A percentile compares a stretch with the other conserved stretches of the same genome.
These are phyloP conservation scores for Nemania sp. DNA, from an alignment of 2,329 filamentous ascomycete species.

Conservation along the genomic window DNA sequence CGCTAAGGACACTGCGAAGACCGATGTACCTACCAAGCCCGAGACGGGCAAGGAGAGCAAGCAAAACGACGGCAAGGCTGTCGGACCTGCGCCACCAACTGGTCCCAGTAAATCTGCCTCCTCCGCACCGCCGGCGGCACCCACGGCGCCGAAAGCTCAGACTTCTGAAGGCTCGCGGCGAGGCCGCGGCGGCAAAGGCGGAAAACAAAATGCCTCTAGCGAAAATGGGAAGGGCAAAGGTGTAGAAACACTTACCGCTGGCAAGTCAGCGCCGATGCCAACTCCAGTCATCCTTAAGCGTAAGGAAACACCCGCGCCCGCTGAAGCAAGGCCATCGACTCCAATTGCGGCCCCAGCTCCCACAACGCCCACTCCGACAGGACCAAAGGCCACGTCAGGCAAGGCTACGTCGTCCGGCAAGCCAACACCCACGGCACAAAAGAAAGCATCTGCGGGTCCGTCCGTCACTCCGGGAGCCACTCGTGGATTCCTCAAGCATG, in stretches of 20 bases:
- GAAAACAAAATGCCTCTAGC: conserved; percentile 37
- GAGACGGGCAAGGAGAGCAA: conserved; percentile 40
- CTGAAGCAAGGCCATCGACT: conserved; percentile 28
- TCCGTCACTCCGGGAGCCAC: conserved; percentile 52
- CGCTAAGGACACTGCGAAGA: conserved; percentile 61
- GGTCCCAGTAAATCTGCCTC: conserved; percentile 28
- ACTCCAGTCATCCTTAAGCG: conserved; percentile 39
- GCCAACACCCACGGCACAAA: conserved; percentile 32
- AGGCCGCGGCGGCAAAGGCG: conserved; percentile 41
- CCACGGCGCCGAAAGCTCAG: conserved; percentile 38
- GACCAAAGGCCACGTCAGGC: conserved; percentile 34
- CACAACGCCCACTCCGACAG: conserved; percentile 39
- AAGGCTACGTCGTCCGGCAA: conserved; percentile 32
- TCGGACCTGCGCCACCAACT: conserved; percentile 27
- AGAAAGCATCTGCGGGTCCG: conserved; percentile 38
- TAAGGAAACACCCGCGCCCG: conserved; percentile 30
- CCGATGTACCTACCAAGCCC: conserved; percentile 52
- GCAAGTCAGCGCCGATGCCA: conserved; percentile 35
- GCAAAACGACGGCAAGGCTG: conserved; percentile 36
- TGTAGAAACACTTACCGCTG: conserved; percentile 27
- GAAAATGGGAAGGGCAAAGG: conserved; percentile 36
- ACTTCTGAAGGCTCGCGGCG: conserved; percentile 40
- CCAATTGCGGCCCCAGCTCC: conserved; percentile 33
- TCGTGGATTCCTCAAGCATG: conserved; percentile 78
- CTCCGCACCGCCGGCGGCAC: conserved; percentile 29